These are phyloP conservation scores for Penicillium arizonense DNA, from an alignment of 495 filamentous ascomycete species.

Conservation along the genomic window DNA sequence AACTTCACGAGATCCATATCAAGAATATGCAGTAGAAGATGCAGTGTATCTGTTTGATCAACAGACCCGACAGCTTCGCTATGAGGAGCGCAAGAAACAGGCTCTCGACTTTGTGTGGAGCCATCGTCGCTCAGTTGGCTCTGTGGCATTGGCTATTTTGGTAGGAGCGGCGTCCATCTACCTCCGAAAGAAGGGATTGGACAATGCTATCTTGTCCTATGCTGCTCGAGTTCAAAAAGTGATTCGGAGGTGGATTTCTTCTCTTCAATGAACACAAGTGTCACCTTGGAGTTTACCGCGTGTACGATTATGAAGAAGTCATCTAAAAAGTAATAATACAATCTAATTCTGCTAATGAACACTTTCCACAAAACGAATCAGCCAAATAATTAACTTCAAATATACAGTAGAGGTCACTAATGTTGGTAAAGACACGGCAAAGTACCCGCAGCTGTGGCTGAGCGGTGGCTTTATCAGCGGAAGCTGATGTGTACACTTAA, in stretches of 20 bases:
- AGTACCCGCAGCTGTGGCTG: constrained; percentile 20
- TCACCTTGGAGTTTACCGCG: not conserved
- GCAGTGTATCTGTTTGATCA: constrained; percentile 62
- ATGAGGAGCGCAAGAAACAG: constrained; percentile 57
- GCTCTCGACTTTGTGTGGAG: constrained; percentile 53
- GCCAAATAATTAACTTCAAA: not conserved
- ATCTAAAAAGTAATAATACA: not conserved
- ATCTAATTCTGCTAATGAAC: not conserved
- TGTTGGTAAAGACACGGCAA: no score
- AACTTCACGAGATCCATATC: constrained; percentile 57
- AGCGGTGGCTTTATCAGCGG: constrained; percentile 24
- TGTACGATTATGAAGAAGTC: not conserved
- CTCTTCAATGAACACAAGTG: not conserved
- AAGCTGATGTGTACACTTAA: constrained; percentile 33
- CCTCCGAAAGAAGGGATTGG: constrained; percentile 45
- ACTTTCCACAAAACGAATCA: not conserved
- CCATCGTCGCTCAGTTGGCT: constrained; percentile 56
- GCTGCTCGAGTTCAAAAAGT: constrained; percentile 26
- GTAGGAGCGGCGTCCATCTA: constrained; percentile 59
- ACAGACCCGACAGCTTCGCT: constrained; percentile 65
- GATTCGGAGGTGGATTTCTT: constrained; percentile 16
- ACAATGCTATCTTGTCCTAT: constrained; percentile 40
- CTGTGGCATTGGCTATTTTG: constrained; percentile 60
- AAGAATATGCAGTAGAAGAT: constrained; percentile 53
- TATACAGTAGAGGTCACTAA: not conserved